These are phyloP conservation scores for Candida sanyiensis DNA, from an alignment of 805 yeast species.

Conservation along the genomic window DNA sequence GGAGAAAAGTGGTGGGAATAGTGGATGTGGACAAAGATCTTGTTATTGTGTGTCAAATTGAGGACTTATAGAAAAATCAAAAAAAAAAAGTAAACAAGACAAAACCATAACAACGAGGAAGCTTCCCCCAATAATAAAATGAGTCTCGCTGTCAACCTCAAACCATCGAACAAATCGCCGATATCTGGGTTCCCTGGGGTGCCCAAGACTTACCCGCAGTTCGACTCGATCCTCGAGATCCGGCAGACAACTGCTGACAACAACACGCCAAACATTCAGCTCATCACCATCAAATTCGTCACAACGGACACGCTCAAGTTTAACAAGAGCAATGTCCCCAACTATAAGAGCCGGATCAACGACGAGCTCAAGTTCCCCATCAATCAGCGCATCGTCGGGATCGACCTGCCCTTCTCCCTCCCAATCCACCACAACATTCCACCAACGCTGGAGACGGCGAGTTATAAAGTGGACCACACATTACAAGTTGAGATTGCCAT, in stretches of 20 bases:
- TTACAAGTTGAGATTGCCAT: constrained; percentile 32
- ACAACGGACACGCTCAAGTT: constrained; percentile 45
- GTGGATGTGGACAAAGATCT: constrained; percentile 9
- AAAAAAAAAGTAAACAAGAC: not conserved
- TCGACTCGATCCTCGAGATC: constrained; percentile 51
- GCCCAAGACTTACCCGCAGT: constrained; percentile 52
- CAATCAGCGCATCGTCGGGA: constrained; percentile 40
- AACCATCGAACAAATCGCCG: constrained; percentile 46
- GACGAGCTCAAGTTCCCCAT: constrained; percentile 33
- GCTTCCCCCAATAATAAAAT: not conserved
- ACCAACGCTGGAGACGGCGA: constrained; percentile 44
- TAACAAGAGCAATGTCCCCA: constrained; percentile 34
- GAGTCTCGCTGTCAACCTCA: constrained; percentile 29
- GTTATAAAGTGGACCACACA: constrained; percentile 41
- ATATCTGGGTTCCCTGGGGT: constrained; percentile 68
- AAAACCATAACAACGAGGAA: not conserved
- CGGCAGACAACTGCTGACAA: constrained; percentile 41
- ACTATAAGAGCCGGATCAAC: constrained; percentile 25
- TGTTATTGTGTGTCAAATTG: constrained; percentile 7
- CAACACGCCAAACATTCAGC: constrained; percentile 39
- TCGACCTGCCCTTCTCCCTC: constrained; percentile 55
- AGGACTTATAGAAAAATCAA: not conserved
- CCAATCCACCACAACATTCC: constrained; percentile 49
- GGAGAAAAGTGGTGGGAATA: constrained; percentile 5
- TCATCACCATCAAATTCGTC: constrained; percentile 42